phyloP scores from a whole-genome alignment of 2,329 filamentous ascomycete genomes.

The Microdochium paspali region DNA sequence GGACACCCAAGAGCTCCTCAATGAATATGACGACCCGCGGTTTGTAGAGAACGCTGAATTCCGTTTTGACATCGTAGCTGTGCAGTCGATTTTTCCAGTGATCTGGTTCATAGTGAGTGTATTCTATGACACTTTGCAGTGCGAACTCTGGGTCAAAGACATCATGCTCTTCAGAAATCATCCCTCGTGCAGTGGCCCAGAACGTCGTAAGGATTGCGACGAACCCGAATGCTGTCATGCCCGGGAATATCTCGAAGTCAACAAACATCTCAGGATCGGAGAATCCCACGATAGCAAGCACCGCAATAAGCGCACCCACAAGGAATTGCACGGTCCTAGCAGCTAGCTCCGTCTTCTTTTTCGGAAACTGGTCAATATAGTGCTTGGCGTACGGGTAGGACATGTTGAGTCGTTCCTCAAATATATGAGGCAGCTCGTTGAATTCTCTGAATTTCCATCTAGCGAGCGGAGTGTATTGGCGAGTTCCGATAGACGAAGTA shows the following conservation, averaged over 20 bases:
- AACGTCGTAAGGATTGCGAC: constrained; percentile 73
- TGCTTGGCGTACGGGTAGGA: constrained; percentile 87
- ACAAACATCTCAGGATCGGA: constrained; percentile 86
- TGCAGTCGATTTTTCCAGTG: constrained; percentile 89
- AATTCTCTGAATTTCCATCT: constrained; percentile 99
- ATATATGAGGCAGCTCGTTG: constrained; percentile 90
- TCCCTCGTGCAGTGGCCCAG: constrained; percentile 74
- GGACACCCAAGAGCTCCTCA: constrained; percentile 85
- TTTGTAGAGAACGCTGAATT: constrained; percentile 87
- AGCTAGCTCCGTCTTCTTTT: constrained; percentile 81
- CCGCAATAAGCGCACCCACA: constrained; percentile 74
- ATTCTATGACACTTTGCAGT: constrained; percentile 79
- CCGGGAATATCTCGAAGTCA: constrained; percentile 81
- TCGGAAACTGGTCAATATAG: constrained; percentile 94
- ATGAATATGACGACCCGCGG: constrained; percentile 86
- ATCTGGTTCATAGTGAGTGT: constrained; percentile 82
- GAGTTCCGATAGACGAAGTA: constrained; percentile 73
- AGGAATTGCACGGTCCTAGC: constrained; percentile 82
- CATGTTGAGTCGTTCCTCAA: constrained; percentile 83
- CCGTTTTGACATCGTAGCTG: constrained; percentile 82
- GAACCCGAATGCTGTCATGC: constrained; percentile 85
- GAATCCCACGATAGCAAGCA: constrained; percentile 76
- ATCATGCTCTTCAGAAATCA: constrained; percentile 77
- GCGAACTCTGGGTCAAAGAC: constrained; percentile 91
- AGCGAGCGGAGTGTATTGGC: constrained; percentile 85